Percentiles rank a stretch among this genome's conserved stretches.
phyloP scores from a whole-genome alignment of 352 stramenopile genomes.

The Elongisporangium prolatum region DNA sequence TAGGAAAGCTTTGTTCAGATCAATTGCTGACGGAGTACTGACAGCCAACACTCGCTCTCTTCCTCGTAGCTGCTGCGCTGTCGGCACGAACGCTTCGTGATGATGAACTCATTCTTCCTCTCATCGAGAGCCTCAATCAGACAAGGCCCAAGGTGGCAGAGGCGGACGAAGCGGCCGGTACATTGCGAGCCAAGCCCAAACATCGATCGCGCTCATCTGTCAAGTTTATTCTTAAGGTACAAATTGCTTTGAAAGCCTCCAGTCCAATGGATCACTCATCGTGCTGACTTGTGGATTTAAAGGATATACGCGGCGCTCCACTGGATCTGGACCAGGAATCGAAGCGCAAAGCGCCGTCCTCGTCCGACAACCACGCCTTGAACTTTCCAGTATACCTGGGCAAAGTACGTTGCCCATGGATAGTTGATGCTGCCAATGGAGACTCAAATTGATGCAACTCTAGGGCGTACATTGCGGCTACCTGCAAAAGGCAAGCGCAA shows the following conservation, averaged over 20 bases:
- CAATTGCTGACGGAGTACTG: neutral
- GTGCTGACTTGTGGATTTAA: conserved; percentile 3
- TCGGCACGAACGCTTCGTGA: conserved; percentile 71
- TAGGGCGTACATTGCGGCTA: conserved; percentile 75
- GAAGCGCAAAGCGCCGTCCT: conserved; percentile 19
- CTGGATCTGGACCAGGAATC: conserved; percentile 58
- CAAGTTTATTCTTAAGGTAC: conserved; percentile 83
- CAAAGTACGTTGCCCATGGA: conserved; percentile 28
- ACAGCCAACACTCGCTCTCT: neutral
- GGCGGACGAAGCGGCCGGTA: conserved; percentile 41
- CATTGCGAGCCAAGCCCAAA: conserved; percentile 45
- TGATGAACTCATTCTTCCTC: conserved; percentile 69
- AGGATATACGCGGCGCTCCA: conserved; percentile 70
- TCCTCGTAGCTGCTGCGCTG: conserved; percentile 27
- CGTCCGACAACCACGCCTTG: conserved; percentile 43
- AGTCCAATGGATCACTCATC: conserved; percentile 1
- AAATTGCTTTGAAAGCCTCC: neutral
- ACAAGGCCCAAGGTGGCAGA: conserved; percentile 35
- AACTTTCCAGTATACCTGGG: conserved; percentile 67
- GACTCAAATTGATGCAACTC: neutral
- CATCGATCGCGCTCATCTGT: conserved; percentile 57
- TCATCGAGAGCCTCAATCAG: conserved; percentile 66
- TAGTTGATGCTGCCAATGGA: neutral
- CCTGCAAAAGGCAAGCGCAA: conserved; percentile 78
- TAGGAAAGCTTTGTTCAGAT: conserved; percentile 5